Percentiles rank a stretch among this genome's conserved stretches.
phyloP scores from a whole-genome alignment of 805 yeast genomes.

The Alloascoidea hylecoeti region DNA sequence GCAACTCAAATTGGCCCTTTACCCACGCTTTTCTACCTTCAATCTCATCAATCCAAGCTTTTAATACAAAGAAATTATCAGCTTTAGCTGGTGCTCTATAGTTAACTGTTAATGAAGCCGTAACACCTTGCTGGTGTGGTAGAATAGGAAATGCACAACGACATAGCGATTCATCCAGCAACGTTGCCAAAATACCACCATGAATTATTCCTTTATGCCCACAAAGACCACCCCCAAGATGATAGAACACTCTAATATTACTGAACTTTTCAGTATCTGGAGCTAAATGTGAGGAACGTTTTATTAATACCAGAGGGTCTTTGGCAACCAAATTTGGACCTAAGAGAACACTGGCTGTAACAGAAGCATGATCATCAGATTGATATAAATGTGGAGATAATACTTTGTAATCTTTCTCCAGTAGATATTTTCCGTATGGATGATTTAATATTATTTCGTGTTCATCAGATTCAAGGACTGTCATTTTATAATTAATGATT shows the following conservation, averaged over 20 bases:
- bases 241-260: slow-evolving; percentile 50
- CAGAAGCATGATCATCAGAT: slow-evolving; percentile 4
- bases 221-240: slow-evolving; percentile 50
- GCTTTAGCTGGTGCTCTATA: slow-evolving; percentile 47
- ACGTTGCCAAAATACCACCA: slow-evolving; percentile 74
- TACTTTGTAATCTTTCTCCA: no score
- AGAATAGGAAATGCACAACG: slow-evolving; percentile 72
- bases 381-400: background rate
- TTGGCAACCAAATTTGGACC: slow-evolving; percentile 9
- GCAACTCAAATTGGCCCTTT: slow-evolving; percentile 45
- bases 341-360: slow-evolving; percentile 11
- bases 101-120: slow-evolving; percentile 59
- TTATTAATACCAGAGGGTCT: slow-evolving; percentile 10
- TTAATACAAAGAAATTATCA: slow-evolving; percentile 47
- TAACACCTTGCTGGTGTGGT: slow-evolving; percentile 79
- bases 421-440: no score
- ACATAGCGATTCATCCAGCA: slow-evolving; percentile 79
- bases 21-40: slow-evolving; percentile 80
- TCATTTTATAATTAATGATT: no score
- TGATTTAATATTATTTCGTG: no score
- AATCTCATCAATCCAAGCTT: slow-evolving; percentile 47
- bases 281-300: slow-evolving; percentile 6
- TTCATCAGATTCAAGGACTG: no score
- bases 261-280: slow-evolving; percentile 7
- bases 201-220: slow-evolving; percentile 70